Evolutionary conservation across 202 grass and related monocot genomes (phyloP).

Genomic region (Schoenoplectus triqueter): DNA sequence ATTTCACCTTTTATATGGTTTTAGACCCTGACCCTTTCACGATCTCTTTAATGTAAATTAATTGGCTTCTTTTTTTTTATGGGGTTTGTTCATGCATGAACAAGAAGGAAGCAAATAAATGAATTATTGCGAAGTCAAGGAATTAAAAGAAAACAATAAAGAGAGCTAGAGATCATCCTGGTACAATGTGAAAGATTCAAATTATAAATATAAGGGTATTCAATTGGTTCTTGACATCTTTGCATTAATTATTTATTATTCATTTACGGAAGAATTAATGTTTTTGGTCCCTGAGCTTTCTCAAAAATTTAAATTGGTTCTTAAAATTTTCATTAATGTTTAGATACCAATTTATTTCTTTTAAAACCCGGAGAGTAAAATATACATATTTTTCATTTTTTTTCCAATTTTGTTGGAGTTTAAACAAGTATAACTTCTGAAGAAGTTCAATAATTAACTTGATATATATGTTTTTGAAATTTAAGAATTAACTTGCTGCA

Average conservation of each 20-base stretch:
- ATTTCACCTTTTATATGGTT: not conserved
- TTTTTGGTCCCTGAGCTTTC: not conserved
- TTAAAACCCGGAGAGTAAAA: too few relatives aligned
- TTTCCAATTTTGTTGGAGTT: too few relatives aligned
- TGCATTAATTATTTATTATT: not conserved
- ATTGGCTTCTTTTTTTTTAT: not conserved
- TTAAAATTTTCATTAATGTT: too few relatives aligned
- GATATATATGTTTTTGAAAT: too few relatives aligned
- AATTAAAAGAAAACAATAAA: not conserved
- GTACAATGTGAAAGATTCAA: not conserved
- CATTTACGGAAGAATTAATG: not conserved
- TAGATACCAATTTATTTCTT: too few relatives aligned
- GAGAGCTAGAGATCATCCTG: not conserved
- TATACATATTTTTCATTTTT: too few relatives aligned
- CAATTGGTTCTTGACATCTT: not conserved
- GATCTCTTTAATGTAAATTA: not conserved
- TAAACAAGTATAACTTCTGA: too few relatives aligned
- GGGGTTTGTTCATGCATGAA: not conserved
- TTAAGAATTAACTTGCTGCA: too few relatives aligned
- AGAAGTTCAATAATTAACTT: too few relatives aligned
- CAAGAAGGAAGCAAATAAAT: not conserved
- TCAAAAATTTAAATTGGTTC: too few relatives aligned
- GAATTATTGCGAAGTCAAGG: not conserved
- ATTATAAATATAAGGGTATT: not conserved
- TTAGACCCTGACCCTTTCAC: not conserved